Percentiles rank a stretch among this genome's conserved stretches.
These are phyloP conservation scores for Tolypocladium guangdongense DNA, from an alignment of 2,329 filamentous ascomycete species.

Conservation along the genomic window DNA sequence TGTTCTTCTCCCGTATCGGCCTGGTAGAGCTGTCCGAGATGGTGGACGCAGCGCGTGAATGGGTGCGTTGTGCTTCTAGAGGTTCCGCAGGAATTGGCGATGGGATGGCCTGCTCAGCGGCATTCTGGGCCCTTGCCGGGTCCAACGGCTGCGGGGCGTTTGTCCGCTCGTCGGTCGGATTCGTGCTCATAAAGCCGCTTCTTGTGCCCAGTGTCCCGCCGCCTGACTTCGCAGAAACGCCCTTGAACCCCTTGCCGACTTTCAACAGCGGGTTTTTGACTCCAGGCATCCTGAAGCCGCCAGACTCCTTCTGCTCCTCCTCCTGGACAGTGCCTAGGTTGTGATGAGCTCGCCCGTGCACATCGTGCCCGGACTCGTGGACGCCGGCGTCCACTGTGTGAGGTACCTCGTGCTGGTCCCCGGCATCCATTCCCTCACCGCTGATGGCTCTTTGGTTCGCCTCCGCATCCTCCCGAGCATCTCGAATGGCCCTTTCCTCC, in stretches of 20 bases:
- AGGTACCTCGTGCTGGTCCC: constrained; percentile 41
- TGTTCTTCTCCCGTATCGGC: constrained; percentile 5
- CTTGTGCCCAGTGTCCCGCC: constrained; percentile 42
- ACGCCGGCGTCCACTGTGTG: constrained; percentile 38
- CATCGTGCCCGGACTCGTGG: constrained; percentile 22
- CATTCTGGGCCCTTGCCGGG: not conserved
- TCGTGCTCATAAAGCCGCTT: constrained; percentile 37
- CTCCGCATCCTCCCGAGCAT: constrained; percentile 36
- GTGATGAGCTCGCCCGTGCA: not conserved
- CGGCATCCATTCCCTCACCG: constrained; percentile 37
- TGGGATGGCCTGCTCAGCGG: constrained; percentile 7
- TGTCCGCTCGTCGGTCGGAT: constrained; percentile 6
- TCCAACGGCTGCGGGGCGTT: not conserved
- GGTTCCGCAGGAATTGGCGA: constrained; percentile 13
- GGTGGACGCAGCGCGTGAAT: constrained; percentile 25
- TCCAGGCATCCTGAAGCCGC: constrained; percentile 17
- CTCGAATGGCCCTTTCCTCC: constrained; percentile 34
- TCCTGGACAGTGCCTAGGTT: constrained; percentile 2
- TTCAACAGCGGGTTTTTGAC: constrained; percentile 30
- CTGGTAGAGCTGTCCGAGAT: constrained; percentile 27
- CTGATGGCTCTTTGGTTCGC: constrained; percentile 40
- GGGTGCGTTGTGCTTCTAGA: constrained; percentile 21
- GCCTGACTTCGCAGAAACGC: constrained; percentile 31
- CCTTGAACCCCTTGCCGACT: constrained; percentile 38
- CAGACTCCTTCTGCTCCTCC: constrained; percentile 12